Base-by-base conservation (phyloP, 139 green algal genomes). In the Spirogloea muscicola region DNA sequence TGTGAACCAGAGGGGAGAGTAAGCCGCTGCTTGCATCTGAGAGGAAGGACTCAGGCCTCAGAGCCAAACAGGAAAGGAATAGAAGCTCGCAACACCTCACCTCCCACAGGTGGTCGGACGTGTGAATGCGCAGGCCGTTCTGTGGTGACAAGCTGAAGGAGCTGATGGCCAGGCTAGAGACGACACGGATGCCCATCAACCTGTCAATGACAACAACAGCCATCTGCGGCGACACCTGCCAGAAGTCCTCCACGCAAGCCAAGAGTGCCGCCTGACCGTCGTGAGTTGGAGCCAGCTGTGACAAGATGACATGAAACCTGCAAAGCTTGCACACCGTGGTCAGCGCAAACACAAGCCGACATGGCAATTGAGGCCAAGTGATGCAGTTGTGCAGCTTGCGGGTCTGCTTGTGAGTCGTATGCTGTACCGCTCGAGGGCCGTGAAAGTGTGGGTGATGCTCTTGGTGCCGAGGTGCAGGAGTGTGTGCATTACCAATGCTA, bases 381-480 rank as follows among this genome's bases (percentile, higher is more conserved):
- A n/a, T n/a, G n/a, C n/a, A n/a, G n/a, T n/a, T n/a, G n/a, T n/a
- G n/a, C n/a, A n/a, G n/a, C n/a, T n/a, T n/a, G n/a, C n/a, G n/a
- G n/a, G n/a, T n/a, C n/a, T n/a, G n/a, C n/a, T n/a, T n/a, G n/a
- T n/a, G n/a, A n/a, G n/a, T n/a, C n/a, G n/a, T n/a, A n/a, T 60
- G 25, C 72, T 65, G 82, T 94, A 95, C 1, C 91, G 83, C 81
- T 94, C 88, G 63, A 96, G 65, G 4, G 85, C 81, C 16, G 88
- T 91, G 48, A 90, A 73, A 61, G 88, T 86, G 82, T 96, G 91
- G 27, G 84, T 91, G 79, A 92, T 91, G 13, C 70, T 87, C 84
- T 96, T 96, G 71, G 84, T 76, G 2, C 91, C 90, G 6, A 88
- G 80, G 3, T 86, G 66, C 39, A 95, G 68, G 61, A 96, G 57